Conservation (phyloP, 805 yeast species). For the Komagataella mondaviorum region DNA sequence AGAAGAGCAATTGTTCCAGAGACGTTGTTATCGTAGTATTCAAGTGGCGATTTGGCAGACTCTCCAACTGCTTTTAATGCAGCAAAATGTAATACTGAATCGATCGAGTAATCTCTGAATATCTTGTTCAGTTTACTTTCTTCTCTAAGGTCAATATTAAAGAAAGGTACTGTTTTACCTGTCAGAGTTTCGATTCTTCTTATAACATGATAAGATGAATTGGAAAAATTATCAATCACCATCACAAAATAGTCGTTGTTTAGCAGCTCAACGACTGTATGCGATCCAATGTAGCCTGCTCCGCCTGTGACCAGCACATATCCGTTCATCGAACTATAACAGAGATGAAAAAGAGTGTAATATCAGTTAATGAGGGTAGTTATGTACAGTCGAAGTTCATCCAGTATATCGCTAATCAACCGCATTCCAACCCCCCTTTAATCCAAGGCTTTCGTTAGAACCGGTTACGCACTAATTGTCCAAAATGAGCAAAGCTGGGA, state of each 20-base stretch:
- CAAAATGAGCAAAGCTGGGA: background rate
- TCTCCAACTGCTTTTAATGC: slow-evolving; percentile 80
- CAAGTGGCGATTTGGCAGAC: slow-evolving; percentile 51
- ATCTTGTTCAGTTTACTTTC: slow-evolving; percentile 30
- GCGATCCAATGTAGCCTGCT: slow-evolving; percentile 80
- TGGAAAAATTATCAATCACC: slow-evolving; percentile 57
- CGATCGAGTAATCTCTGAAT: slow-evolving; percentile 33
- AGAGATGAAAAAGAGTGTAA: background rate
- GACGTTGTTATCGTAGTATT: slow-evolving; percentile 57
- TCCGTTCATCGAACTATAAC: background rate
- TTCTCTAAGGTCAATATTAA: slow-evolving; percentile 44
- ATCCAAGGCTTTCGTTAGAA: background rate
- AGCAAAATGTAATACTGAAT: slow-evolving; percentile 66
- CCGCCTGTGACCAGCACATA: slow-evolving; percentile 67
- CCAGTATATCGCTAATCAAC: background rate
- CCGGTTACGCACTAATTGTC: background rate
- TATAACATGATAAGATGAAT: slow-evolving; percentile 55
- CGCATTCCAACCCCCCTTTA: background rate
- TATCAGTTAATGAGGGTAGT: background rate
- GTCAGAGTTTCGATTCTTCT: slow-evolving; percentile 46
- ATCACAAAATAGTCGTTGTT: slow-evolving; percentile 55
- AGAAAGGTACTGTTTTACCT: slow-evolving; percentile 36
- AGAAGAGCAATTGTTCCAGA: slow-evolving; percentile 49
- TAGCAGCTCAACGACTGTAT: slow-evolving; percentile 53
- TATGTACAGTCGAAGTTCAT: background rate